A percentile compares a stretch with the other conserved stretches of the same genome.
phyloP scores from a whole-genome alignment of 179 eudicot species.

The Nepenthes alata region DNA sequence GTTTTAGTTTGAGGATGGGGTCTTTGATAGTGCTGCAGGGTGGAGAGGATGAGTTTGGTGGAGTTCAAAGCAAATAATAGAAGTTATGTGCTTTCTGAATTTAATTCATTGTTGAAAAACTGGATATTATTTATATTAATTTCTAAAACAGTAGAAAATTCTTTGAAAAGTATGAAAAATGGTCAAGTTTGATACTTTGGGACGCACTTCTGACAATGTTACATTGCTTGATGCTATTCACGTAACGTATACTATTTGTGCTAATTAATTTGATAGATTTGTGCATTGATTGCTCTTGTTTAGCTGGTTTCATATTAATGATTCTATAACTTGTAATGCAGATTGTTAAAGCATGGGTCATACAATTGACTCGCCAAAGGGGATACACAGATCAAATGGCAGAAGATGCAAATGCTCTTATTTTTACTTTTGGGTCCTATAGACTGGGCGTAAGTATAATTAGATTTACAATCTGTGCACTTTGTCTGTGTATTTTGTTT shows the following conservation, averaged over 20 bases:
- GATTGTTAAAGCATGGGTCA: conserved; percentile 15
- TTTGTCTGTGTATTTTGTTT: background rate
- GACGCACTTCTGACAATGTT: too few relatives aligned
- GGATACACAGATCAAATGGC: conserved; percentile 16
- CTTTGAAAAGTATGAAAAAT: too few relatives aligned
- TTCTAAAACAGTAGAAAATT: background rate
- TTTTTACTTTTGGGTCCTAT: conserved; percentile 16
- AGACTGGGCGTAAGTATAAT: conserved; percentile 13
- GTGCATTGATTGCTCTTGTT: background rate
- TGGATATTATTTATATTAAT: too few relatives aligned
- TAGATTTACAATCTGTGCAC: background rate
- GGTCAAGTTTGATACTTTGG: too few relatives aligned
- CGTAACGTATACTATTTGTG: too few relatives aligned
- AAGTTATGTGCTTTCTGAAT: too few relatives aligned
- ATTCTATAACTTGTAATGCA: background rate
- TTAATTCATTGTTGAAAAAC: too few relatives aligned
- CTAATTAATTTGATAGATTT: background rate
- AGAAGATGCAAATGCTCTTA: conserved; percentile 16
- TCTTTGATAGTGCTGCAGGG: too few relatives aligned
- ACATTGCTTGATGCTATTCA: too few relatives aligned
- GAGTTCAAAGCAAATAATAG: too few relatives aligned
- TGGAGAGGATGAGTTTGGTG: too few relatives aligned
- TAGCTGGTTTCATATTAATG: background rate
- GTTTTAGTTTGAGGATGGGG: too few relatives aligned
- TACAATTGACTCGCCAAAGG: conserved; percentile 13